Evolutionary conservation across 1,284 basidiomycete species (phyloP), one percentile per base, ranked within the genome.

Genomic region (Anthracocystis setariae): DNA sequence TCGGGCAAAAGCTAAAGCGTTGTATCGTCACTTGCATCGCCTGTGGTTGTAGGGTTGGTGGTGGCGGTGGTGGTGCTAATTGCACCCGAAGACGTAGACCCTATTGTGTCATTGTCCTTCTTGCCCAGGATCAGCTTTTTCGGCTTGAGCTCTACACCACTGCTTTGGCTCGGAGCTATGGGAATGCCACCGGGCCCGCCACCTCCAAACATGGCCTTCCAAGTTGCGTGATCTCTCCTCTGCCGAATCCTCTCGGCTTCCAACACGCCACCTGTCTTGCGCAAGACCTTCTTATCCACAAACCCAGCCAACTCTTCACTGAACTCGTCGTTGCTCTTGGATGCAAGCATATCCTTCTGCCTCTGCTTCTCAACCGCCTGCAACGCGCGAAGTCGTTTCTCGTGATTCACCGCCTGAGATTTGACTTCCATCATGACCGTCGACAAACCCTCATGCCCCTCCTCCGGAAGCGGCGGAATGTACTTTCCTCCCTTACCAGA

Each of bases 351-450:
- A 27, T 80, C 78, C 54, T 77, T 80, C 33, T 76, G 72, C 12
- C 81, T 68, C 49, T 74, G 68, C n/a, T 69, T 52, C 49, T 82
- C 81, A 1, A 77, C 81, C 0, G 78, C 75, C 57, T 80, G 76
- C 43, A 82, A 46, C 21, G 81, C 81, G 17, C 77, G 70, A n/a
- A 82, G 55, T 1, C 81, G 76, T 47, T 78, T 79, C 40, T 80
- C 81, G 46, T 82, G 81, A 57, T 82, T 80, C 17, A 82, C 77
- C 2, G 74, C 59, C 52, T 82, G 80, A 29, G 72, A 69, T 21
- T 78, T 76, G 44, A 82, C 81, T 44, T 82, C 81, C 55, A 82
- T 65, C 81, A 82, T 82, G 20, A 82, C 81, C 21, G 81, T 81
- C 33, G 61, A 67, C 24, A 82, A 63, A 1, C 80, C 81, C 45